Base-by-base conservation (phyloP, 306 rosid genomes). In the Elaeagnus macrophylla region DNA sequence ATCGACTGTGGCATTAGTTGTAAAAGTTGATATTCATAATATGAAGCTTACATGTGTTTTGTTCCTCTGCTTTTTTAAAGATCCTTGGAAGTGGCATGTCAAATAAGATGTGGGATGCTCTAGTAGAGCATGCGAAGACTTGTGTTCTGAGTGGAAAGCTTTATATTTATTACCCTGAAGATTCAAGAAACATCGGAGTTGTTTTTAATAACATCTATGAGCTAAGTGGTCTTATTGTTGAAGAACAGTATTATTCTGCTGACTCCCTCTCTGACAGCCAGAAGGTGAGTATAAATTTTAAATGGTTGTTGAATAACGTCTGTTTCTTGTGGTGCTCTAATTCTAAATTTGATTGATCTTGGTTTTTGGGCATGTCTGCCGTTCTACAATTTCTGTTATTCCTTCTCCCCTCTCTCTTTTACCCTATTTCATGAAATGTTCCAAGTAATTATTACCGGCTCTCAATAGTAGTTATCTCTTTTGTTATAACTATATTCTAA, bases 41-140 rank as follows among this genome's bases (percentile, higher is more conserved):
- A 44, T 65, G 45, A 60, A 25, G 18, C 35, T 46, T 48, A 46
- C 37, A 45, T 62, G 70, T 71, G 42, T 72, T 69, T 59, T 57
- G 17, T 43, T 60, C 67, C 54, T 57, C 36, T 54, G 19, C 57
- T 64, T 53, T 53, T 80, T 61, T 77, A 65, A 60, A 93, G 99
- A 93, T 84, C 61, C 99, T 93, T 66, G 99, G 99, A 62, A 88
- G 99, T 64, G 99, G 99, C 12, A 93, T 93, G 99, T 93, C 99
- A 61, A 93, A 93, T 76, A 93, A 83, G 79, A 93, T 93, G 99
- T 93, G 99, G 99, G 99, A 93, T 4, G 96, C 96, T 64, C 96
- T 93, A 61, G 3, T 93, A 54, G 99, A 93, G 9, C 99, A 93
- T 80, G 89, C 99, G 39, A 93, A 93, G 82, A 93, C 99, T 14